phyloP scores from a whole-genome alignment of 2,329 filamentous ascomycete genomes.

The Saccharata proteae region DNA sequence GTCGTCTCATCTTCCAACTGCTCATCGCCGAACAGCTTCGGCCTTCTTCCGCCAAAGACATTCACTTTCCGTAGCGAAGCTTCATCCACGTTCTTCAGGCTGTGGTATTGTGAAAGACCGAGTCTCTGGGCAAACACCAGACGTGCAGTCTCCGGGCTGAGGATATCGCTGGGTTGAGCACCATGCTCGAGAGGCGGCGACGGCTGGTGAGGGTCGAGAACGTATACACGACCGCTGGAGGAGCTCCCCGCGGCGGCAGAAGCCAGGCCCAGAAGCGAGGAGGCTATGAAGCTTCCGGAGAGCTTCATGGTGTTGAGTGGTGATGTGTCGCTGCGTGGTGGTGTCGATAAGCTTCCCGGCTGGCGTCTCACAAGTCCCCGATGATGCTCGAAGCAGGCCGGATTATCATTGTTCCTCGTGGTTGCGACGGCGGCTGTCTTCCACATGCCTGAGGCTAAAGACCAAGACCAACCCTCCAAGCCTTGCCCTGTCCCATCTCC shows the following conservation, averaged over 20 bases:
- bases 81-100: slow-evolving; percentile 26
- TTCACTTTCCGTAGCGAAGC: slow-evolving; percentile 35
- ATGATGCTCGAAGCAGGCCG: slow-evolving; percentile 1
- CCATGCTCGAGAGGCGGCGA: slow-evolving; percentile 17
- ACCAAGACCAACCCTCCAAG: too few species aligned
- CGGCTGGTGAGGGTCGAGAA: slow-evolving; percentile 6
- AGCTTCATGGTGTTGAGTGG: slow-evolving; percentile 31
- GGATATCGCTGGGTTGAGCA: slow-evolving; percentile 14
- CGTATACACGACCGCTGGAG: slow-evolving; percentile 3
- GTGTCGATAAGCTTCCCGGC: slow-evolving; percentile 3
- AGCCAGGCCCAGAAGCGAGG: slow-evolving; percentile 27
- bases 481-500: background rate
- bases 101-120: slow-evolving; percentile 37
- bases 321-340: slow-evolving; percentile 1
- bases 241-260: slow-evolving; percentile 10
- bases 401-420: too few species aligned
- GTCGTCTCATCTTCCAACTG: slow-evolving; percentile 13
- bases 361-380: background rate
- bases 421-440: background rate
- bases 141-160: slow-evolving; percentile 33
- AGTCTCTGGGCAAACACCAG: slow-evolving; percentile 39
- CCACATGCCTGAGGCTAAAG: too few species aligned
- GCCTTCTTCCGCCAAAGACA: slow-evolving; percentile 28
- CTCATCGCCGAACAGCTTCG: slow-evolving; percentile 27
- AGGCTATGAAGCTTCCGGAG: slow-evolving; percentile 25